These are phyloP conservation scores for Alloteropsis semialata DNA, from an alignment of 176 grass and related monocot genomes.

Conservation along the genomic window DNA sequence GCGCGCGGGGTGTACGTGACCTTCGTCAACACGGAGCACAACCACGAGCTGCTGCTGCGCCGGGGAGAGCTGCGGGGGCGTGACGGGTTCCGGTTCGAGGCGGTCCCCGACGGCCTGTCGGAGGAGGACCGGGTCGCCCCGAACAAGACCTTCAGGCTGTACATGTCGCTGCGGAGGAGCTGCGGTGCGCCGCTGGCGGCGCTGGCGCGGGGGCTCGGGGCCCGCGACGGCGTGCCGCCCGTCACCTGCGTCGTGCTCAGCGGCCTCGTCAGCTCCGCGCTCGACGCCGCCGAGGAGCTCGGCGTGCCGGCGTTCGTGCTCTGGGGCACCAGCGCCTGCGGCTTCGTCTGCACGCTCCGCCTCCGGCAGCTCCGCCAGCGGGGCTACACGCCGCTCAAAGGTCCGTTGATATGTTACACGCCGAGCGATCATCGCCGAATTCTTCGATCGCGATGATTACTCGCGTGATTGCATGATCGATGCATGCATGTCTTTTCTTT, in stretches of 20 bases:
- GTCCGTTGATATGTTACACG: neutral
- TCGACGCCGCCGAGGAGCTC: conserved; percentile 29
- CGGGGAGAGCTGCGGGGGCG: neutral
- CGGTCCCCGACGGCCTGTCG: conserved; percentile 33
- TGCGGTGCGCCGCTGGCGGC: conserved; percentile 27
- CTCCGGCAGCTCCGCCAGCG: conserved; percentile 13
- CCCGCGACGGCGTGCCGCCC: neutral
- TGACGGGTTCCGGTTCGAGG: conserved; percentile 40
- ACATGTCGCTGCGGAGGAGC: conserved; percentile 26
- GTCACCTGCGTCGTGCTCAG: conserved; percentile 47
- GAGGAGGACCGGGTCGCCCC: conserved; percentile 19
- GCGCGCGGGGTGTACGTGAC: conserved; percentile 48
- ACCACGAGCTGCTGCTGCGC: conserved; percentile 38
- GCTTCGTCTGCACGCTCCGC: conserved; percentile 35
- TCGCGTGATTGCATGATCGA: conserved; percentile 17
- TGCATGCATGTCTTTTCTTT: neutral
- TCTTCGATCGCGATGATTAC: neutral
- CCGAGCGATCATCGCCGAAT: neutral
- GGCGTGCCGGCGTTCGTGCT: conserved; percentile 42
- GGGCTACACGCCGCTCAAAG: conserved; percentile 54
- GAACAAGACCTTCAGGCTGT: conserved; percentile 31
- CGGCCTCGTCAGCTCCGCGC: conserved; percentile 46
- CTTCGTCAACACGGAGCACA: conserved; percentile 60
- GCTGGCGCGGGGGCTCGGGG: conserved; percentile 18
- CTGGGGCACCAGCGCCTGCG: conserved; percentile 46